Evolutionary conservation across 305 asterid species (phyloP).

Genomic region (Ilex paraguariensis): DNA sequence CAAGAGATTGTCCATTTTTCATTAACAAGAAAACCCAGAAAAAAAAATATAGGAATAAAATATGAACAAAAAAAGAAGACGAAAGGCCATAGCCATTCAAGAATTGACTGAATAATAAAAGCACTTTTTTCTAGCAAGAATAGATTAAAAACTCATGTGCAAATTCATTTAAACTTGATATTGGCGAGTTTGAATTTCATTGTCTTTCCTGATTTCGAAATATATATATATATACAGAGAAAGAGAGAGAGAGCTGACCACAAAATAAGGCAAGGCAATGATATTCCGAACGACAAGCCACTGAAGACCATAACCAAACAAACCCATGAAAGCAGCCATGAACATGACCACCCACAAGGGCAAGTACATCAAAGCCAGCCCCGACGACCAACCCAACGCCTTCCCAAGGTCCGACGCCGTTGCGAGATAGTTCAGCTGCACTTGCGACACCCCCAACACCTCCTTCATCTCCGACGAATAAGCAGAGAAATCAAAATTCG

Average conservation of each 20-base stretch:
- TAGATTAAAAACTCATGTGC: too few relatives aligned
- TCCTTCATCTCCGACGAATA: constrained; percentile 73
- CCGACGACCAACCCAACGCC: constrained; percentile 84
- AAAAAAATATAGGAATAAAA: too few relatives aligned
- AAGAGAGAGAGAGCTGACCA: constrained; percentile 39
- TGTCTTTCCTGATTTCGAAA: too few relatives aligned
- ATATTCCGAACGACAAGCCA: constrained; percentile 55
- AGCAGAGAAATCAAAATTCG: constrained; percentile 84
- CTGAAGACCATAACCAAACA: constrained; percentile 70
- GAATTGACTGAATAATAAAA: background rate
- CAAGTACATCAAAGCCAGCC: constrained; percentile 55
- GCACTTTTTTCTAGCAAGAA: too few relatives aligned
- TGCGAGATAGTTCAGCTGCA: constrained; percentile 80
- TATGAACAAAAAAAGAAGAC: too few relatives aligned
- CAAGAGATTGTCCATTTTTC: too few relatives aligned
- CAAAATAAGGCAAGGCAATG: constrained; percentile 59
- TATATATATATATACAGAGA: background rate
- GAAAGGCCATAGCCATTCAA: too few relatives aligned
- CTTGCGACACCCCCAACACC: constrained; percentile 66
- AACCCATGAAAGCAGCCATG: constrained; percentile 66
- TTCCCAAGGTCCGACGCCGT: constrained; percentile 91
- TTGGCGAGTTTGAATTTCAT: too few relatives aligned
- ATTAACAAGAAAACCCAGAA: too few relatives aligned
- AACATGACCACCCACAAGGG: constrained; percentile 69
- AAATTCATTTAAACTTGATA: too few relatives aligned